A percentile compares a stretch with the other conserved stretches of the same genome.
These are phyloP conservation scores for Adansonia madagascariensis DNA, from an alignment of 441 rosid species.

Conservation along the genomic window DNA sequence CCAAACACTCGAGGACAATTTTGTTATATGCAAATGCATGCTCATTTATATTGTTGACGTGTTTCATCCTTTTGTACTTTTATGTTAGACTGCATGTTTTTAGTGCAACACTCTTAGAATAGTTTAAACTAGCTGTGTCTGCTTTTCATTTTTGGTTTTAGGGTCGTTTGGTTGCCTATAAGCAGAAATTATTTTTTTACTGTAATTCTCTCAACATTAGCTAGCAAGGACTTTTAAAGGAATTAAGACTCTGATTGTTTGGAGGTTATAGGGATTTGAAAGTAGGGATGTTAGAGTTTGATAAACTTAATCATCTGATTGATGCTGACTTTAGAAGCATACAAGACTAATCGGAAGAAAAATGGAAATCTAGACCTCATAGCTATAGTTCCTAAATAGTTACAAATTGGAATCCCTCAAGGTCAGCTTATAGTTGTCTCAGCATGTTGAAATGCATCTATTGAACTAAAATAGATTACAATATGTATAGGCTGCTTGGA, in stretches of 20 bases:
- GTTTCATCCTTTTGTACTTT: constrained; percentile 15
- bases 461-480: neutral
- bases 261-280: neutral
- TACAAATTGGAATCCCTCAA: neutral
- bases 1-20: constrained; percentile 7
- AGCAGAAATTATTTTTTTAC: neutral
- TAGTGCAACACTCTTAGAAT: neutral
- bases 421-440: neutral
- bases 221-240: constrained; percentile 4
- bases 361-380: neutral
- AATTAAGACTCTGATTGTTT: neutral
- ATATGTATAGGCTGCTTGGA: neutral
- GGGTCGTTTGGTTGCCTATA: constrained; percentile 12
- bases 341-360: neutral
- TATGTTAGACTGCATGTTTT: neutral
- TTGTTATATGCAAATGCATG: constrained; percentile 6
- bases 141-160: neutral
- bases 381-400: neutral
- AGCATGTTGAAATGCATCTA: neutral
- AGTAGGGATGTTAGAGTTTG: neutral
- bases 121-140: constrained; percentile 7
- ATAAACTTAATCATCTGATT: neutral
- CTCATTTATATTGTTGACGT: constrained; percentile 19
- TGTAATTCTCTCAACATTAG: neutral
- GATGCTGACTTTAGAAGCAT: neutral